These are phyloP conservation scores for Tilletia walkeri DNA, from an alignment of 1,284 basidiomycete genomes.

Conservation along the genomic window DNA sequence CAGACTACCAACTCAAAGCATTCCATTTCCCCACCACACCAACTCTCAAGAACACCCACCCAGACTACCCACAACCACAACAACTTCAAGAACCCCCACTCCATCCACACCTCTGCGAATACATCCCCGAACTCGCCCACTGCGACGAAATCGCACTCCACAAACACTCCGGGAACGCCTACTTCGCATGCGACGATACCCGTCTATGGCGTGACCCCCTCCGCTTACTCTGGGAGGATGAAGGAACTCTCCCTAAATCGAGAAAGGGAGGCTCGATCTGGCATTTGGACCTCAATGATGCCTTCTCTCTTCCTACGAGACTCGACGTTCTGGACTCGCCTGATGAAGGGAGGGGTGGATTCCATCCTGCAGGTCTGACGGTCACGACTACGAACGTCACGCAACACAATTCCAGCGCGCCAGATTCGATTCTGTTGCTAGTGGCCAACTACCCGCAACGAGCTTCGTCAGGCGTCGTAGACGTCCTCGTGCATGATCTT, in stretches of 20 bases:
- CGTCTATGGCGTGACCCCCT: slow-evolving; percentile 38
- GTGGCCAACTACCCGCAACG: slow-evolving; percentile 35
- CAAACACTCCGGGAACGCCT: slow-evolving; percentile 32
- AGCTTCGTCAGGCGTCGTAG: slow-evolving; percentile 28
- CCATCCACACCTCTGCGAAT: slow-evolving; percentile 24
- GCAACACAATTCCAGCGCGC: background rate
- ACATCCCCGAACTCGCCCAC: slow-evolving; percentile 34
- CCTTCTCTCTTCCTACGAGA: slow-evolving; percentile 25
- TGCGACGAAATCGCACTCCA: slow-evolving; percentile 43
- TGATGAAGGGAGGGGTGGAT: slow-evolving; percentile 18
- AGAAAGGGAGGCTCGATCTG: slow-evolving; percentile 33
- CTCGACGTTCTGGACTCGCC: slow-evolving; percentile 29
- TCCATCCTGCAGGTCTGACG: slow-evolving; percentile 38
- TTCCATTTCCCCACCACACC: no score
- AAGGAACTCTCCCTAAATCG: slow-evolving; percentile 9
- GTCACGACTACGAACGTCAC: slow-evolving; percentile 30
- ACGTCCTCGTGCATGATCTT: slow-evolving; percentile 40
- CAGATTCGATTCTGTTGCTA: slow-evolving; percentile 28
- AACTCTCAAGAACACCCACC: no score
- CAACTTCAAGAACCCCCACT: background rate
- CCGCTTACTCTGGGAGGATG: slow-evolving; percentile 26
- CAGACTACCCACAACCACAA: no score
- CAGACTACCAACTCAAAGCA: slow-evolving; percentile 1
- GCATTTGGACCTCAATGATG: slow-evolving; percentile 34
- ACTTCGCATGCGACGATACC: slow-evolving; percentile 40